Base-by-base conservation (phyloP, 495 filamentous ascomycete genomes). In the Friedmanniomyces endolithicus region DNA sequence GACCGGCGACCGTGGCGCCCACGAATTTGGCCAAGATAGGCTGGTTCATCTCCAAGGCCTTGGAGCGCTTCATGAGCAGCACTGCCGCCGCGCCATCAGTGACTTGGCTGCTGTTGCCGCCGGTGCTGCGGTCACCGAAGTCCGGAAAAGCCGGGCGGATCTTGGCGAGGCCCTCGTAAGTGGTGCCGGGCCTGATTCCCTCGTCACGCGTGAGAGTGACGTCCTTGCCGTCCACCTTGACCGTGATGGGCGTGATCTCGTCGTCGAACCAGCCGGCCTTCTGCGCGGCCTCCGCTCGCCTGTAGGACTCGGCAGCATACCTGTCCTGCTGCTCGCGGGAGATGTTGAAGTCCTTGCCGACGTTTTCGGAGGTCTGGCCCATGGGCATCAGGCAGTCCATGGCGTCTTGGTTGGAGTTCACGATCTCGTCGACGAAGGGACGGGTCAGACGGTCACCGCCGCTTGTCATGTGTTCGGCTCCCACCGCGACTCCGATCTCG, bases 341-440 rank as follows among this genome's bases (percentile, higher is more conserved):
- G 63, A 98, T 82, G 55, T 83, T 77, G 66, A 98, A 98, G 72
- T 96, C 90, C 49, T 78, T 80, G 45, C 81, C 87, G n/a, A 98
- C 87, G 61, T 98, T 96, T 74, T 98, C 92, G 11, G 83, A 88
- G 0, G 92, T 98, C 80, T 95, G 92, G 0, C 92, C 92, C 92
- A 98, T 98, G 27, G 88, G 82, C 76, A 90, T 82, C 79, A 87
- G 78, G 75, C 88, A 94, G 70, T 98, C 92, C 33, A 67, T 64
- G 0, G 87, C 80, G 65, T 96, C 89, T 65, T 86, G 86, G 64
- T 77, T 79, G 37, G 52, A 31, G 58, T 78, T 74, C 24, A 88
- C 69, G 25, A 98, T 79, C 50, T 83, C 81, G 44, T 83, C 82
- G 66, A 87, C 81, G 74, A 95, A 94, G 3, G 87, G 82, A 25